A percentile compares a stretch with the other conserved stretches of the same genome.
Evolutionary conservation across 441 rosid species (phyloP).

Genomic region (Gossypium lobatum): DNA sequence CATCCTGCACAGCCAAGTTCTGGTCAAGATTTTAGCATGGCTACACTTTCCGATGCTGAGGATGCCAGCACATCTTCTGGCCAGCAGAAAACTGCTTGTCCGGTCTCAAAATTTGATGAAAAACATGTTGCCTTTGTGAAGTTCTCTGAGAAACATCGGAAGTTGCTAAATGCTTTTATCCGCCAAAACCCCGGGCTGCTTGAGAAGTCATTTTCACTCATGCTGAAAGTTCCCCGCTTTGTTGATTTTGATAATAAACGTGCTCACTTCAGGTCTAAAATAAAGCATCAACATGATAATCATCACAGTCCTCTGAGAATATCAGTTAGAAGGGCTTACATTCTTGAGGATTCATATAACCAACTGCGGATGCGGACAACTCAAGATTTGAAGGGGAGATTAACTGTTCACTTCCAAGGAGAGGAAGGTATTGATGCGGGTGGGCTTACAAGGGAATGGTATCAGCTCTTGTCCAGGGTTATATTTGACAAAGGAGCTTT

Average conservation of each 20-base stretch:
- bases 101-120: slow-evolving; percentile 65
- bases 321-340: slow-evolving; percentile 90
- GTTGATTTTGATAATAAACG: slow-evolving; percentile 94
- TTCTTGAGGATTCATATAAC: slow-evolving; percentile 94
- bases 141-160: slow-evolving; percentile 89
- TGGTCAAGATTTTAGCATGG: slow-evolving; percentile 44
- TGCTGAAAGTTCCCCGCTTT: slow-evolving; percentile 92
- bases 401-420: slow-evolving; percentile 92
- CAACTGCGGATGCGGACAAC: slow-evolving; percentile 82
- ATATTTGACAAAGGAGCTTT: slow-evolving; percentile 94
- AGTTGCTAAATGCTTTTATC: slow-evolving; percentile 84
- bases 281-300: slow-evolving; percentile 88
- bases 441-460: slow-evolving; percentile 99
- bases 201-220: slow-evolving; percentile 89
- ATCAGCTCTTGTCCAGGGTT: slow-evolving; percentile 89
- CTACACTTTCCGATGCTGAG: slow-evolving; percentile 55
- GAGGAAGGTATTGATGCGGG: slow-evolving; percentile 98
- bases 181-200: slow-evolving; percentile 90
- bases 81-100: slow-evolving; percentile 47
- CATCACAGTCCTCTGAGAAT: slow-evolving; percentile 88
- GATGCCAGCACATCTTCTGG: slow-evolving; percentile 46
- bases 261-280: slow-evolving; percentile 86
- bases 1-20: slow-evolving; percentile 72
- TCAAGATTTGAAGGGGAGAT: slow-evolving; percentile 83
- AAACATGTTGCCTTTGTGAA: slow-evolving; percentile 70